Conservation (phyloP, 2,329 filamentous ascomycete genomes). For the Bipolaris gigantea region DNA sequence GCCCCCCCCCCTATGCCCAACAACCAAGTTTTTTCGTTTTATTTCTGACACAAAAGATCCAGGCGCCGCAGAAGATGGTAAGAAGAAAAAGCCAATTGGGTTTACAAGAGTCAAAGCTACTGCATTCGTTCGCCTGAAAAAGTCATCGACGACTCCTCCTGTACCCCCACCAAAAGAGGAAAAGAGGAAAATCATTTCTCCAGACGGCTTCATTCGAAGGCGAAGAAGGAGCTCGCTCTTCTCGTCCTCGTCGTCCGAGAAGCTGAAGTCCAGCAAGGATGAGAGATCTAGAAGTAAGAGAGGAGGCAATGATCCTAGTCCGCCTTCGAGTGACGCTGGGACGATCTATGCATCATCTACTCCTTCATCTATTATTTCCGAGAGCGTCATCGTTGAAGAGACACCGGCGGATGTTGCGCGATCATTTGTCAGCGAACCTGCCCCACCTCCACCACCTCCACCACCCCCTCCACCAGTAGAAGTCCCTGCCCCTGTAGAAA, state of each 20-base stretch:
- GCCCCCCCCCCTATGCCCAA: slow-evolving; percentile 38
- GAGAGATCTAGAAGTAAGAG: slow-evolving; percentile 33
- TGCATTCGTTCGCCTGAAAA: slow-evolving; percentile 39
- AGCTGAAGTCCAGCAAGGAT: slow-evolving; percentile 33
- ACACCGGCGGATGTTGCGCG: slow-evolving; percentile 6
- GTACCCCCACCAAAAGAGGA: slow-evolving; percentile 32
- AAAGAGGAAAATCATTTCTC: slow-evolving; percentile 29
- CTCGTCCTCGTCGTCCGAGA: slow-evolving; percentile 22
- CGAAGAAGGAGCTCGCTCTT: slow-evolving; percentile 23
- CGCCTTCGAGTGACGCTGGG: slow-evolving; percentile 8
- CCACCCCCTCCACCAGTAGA: slow-evolving; percentile 7
- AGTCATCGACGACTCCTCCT: slow-evolving; percentile 22
- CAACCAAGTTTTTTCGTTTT: slow-evolving; percentile 42
- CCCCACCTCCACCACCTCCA: slow-evolving; percentile 1
- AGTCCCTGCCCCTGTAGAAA: not conserved
- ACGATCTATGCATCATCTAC: not conserved
- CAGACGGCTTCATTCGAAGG: slow-evolving; percentile 25
- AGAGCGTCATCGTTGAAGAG: slow-evolving; percentile 15
- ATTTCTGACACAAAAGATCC: slow-evolving; percentile 45
- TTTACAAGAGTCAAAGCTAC: slow-evolving; percentile 35
- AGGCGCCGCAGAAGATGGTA: slow-evolving; percentile 31
- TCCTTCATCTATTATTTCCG: slow-evolving; percentile 16
- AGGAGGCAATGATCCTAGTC: slow-evolving; percentile 20
- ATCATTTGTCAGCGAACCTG: not conserved
- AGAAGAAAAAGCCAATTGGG: slow-evolving; percentile 32